Evolutionary conservation across 2,329 filamentous ascomycete genomes (phyloP), one percentile per base, ranked within the genome.

Genomic region (Plenodomus tracheiphilus): DNA sequence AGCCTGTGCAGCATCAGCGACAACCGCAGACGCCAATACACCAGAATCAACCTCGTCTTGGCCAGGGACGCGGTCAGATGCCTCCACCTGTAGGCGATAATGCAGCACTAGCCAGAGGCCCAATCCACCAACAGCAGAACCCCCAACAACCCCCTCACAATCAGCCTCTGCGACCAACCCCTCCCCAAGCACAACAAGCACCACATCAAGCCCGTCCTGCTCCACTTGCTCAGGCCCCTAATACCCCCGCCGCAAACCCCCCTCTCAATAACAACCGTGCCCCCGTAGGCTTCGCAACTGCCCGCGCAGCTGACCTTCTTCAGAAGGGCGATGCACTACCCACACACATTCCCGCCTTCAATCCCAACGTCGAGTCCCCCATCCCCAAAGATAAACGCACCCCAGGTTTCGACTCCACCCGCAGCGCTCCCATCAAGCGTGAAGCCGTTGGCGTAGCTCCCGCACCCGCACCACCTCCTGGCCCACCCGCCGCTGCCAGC

Each of bases 351-450:
- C 68, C 71, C 0, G 72, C 73, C 1, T 80, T 80, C 66, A 77
- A 80, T 39, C 77, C 77, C 4, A 73, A 79, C 44, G 74, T 67
- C 11, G 77, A 79, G 41, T 77, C 74, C 53, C 91, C 92, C 0
- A 94, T 70, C 15, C 91, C 0, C 91, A 96, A 65, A 84, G 90
- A 53, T 2, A 50, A 70, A 44, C 92, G 93, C 68, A 97, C 93
- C 0, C 88, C 88, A 0, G 92, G 92, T 2, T 82, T 97, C 34
- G 91, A 97, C 64, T 90, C 95, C 65, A 85, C 76, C 18, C 86
- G 84, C 43, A 92, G 88, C 4, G 86, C 87, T 43, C 90, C 91
- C 0, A 75, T 96, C 2, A 81, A 80, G 3, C 82, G 80, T 53
- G 79, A 77, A 35, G 60, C 65, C 21, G 57, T 71, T 32, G 54